Evolutionary conservation across 1,284 basidiomycete genomes (phyloP), one percentile per base, ranked within the genome.

Genomic region (Takashimella tepidaria): DNA sequence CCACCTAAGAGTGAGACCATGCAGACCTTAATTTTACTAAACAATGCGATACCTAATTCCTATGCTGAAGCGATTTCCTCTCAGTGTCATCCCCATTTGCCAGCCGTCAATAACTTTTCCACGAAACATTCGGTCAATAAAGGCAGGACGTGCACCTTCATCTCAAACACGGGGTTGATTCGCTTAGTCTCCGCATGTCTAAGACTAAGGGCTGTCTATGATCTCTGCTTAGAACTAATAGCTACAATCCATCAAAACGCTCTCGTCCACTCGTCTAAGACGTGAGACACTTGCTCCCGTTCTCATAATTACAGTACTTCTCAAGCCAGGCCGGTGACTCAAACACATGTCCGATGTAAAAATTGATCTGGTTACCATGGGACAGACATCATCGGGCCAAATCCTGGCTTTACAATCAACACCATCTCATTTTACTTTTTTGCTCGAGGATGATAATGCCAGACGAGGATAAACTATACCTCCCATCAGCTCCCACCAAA

Each of bases 91-190:
- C 45, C n/a, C 50, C 50, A 22, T 51, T 51, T n/a, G n/a, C n/a
- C n/a, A n/a, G n/a, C n/a, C n/a, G n/a, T n/a, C n/a, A n/a, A n/a
- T n/a, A n/a, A n/a, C n/a, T n/a, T n/a, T n/a, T n/a, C n/a, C n/a
- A n/a, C n/a, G n/a, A n/a, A n/a, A n/a, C n/a, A n/a, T 87, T 37
- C 31, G 89, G 4, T 93, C 93, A 64, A 93, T 84, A 91, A 92
- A 97, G 5, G 77, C 77, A 1, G 89, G 88, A 0, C 93, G 93
- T 0, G 93, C 92, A 3, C 93, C 93, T 4, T 87, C 88, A 3
- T 93, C 93, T 10, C 93, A 93, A 6, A 89, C 89, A 71, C 69
- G 1, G 69, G 64, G 1, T 66, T 65, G 27, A 64, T 67, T 4
- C 53, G 40, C 3, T 53, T 48, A 10, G 59, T 41, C 44, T 64